A percentile compares a stretch with the other conserved stretches of the same genome.
Conservation (phyloP, 257 asterid species). For the Ilex aquifolium region DNA sequence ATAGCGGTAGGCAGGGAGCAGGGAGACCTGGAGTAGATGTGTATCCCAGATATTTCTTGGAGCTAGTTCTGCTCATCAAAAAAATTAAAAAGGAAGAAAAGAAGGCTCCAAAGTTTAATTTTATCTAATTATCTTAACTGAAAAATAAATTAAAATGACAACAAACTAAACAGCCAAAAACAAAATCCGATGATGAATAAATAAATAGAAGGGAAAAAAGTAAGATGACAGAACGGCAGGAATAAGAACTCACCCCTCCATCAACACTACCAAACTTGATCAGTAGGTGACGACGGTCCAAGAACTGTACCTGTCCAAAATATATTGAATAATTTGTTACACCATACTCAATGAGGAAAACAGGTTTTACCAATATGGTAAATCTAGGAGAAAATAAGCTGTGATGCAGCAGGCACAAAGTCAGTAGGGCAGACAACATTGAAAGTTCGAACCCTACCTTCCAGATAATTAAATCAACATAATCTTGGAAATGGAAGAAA, state of each 20-base stretch:
- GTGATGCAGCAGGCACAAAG: constrained; percentile 6
- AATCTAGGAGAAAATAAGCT: background rate
- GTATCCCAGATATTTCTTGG: no score
- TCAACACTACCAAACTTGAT: constrained; percentile 97
- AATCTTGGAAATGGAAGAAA: constrained; percentile 93
- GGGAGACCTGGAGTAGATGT: no score
- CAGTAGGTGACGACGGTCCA: constrained; percentile 84
- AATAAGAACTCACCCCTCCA: constrained; percentile 70
- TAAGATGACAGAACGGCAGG: background rate
- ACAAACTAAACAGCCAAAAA: background rate
- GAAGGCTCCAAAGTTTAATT: no score
- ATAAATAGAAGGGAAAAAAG: no score
- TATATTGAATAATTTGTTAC: constrained; percentile 1
- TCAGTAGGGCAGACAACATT: constrained; percentile 4
- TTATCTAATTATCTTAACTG: no score
- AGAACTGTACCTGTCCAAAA: constrained; percentile 75
- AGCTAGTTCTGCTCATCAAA: no score
- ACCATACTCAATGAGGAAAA: background rate
- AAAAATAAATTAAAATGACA: background rate
- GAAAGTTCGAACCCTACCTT: constrained; percentile 48
- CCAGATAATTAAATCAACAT: constrained; percentile 90
- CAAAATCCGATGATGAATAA: no score
- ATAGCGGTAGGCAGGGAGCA: no score
- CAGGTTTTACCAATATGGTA: background rate
- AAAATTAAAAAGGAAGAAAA: no score